A percentile compares a stretch with the other conserved stretches of the same genome.
phyloP scores from a whole-genome alignment of 148 eudicot genomes.

The Pharnaceum exiguum region DNA sequence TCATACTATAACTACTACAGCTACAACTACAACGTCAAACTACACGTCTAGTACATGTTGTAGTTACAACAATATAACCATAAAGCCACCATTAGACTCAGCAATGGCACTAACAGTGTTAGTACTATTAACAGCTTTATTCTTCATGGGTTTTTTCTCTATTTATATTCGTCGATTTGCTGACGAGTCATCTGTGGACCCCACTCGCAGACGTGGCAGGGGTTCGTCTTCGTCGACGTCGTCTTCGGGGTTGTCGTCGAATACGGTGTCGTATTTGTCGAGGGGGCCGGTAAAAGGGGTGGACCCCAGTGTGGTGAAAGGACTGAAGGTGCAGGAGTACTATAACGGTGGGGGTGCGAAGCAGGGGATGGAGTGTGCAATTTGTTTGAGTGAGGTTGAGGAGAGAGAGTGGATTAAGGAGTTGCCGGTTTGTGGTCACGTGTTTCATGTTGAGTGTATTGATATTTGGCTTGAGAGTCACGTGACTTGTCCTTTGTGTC shows the following conservation, averaged over 20 bases:
- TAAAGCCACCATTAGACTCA: constrained; percentile 40
- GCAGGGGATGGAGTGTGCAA: constrained; percentile 39
- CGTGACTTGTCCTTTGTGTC: constrained; percentile 74
- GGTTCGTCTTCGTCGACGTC: not conserved
- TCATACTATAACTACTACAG: too few species aligned
- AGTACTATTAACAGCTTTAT: constrained; percentile 54
- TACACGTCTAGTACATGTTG: not conserved
- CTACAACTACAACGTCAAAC: not conserved
- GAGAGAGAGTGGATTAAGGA: constrained; percentile 36
- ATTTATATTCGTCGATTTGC: constrained; percentile 58
- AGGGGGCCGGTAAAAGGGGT: constrained; percentile 20
- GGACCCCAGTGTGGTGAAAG: constrained; percentile 29
- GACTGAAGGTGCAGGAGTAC: constrained; percentile 44
- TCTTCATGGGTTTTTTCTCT: constrained; percentile 71
- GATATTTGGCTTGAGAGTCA: constrained; percentile 68
- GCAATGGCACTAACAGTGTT: constrained; percentile 54
- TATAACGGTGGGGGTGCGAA: constrained; percentile 29
- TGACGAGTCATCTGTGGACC: constrained; percentile 21
- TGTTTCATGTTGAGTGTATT: constrained; percentile 42
- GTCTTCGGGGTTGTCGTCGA: not conserved
- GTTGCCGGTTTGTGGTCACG: constrained; percentile 53
- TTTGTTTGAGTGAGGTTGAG: constrained; percentile 50
- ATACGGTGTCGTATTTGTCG: not conserved
- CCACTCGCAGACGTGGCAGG: constrained; percentile 14
- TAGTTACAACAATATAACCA: constrained; percentile 6